Evolutionary conservation across 768 basidiomycete species (phyloP), one percentile per base, ranked within the genome.

Genomic region (Pulveroboletus frians): DNA sequence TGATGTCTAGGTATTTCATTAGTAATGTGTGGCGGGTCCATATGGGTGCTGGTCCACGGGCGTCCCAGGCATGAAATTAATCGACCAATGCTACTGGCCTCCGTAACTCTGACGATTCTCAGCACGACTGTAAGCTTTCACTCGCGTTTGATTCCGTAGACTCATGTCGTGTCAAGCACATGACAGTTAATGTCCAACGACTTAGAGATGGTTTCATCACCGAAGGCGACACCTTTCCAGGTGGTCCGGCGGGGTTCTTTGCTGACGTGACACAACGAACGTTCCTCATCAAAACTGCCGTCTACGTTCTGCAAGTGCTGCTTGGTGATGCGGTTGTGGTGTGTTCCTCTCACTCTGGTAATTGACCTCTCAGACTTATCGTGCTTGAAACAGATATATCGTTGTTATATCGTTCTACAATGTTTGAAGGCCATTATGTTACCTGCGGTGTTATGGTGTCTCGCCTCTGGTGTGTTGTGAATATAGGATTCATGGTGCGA

Each of bases 201-300:
- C 42, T 67, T 3, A n/a, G 57, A 36, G 47, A 55, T 11, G 68
- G 66, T 6, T 59, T 70, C n/a, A 43, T 65, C 21, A 37, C 18
- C 30, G 36, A 58, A 40, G 53, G 62, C 9, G 46, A 49, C 21
- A 56, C 21, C 9, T 50, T 50, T 20, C 59, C 61, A 5, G 62
- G 62, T 0, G 68, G 67, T 9, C 62, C 69, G 3, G 9, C 45
- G 8, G 58, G 44, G 3, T 70, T 62, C 48, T 69, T 70, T 51
- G 59, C 58, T 3, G 59, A 65, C 42, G 44, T 51, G 5, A 58
- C 57, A 37, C 57, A 69, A 21, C 51, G 32, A 17, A 64, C 67
- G 1, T 69, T 67, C 43, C 42, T 70, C 20, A 57, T 65, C 48
- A 69, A 69, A 46, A 64, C 46, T 30, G 49, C 38, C 1, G 49